These are phyloP conservation scores for Theileria sp. DNA, from an alignment of 169 alveolate species.

Conservation along the genomic window DNA sequence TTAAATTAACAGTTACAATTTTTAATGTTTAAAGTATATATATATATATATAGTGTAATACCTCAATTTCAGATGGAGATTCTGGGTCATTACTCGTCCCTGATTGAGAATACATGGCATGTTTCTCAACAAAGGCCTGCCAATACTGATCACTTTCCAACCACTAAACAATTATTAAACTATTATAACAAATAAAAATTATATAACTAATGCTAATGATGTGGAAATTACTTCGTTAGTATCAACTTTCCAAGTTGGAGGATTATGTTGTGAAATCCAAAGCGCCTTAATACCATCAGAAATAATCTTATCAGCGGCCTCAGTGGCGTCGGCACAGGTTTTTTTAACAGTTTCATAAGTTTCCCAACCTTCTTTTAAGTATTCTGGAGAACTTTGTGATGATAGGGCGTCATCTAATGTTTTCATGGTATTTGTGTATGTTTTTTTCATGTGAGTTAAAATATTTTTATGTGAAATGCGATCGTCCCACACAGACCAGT, in stretches of 20 bases:
- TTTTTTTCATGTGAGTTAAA: conserved; percentile 54
- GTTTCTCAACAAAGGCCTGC: conserved; percentile 87
- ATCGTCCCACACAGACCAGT: conserved; percentile 64
- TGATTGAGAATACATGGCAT: conserved; percentile 69
- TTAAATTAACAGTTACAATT: background rate
- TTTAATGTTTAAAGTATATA: background rate
- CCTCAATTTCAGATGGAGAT: conserved; percentile 67
- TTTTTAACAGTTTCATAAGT: conserved; percentile 43
- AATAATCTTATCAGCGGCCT: conserved; percentile 69
- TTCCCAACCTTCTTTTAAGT: conserved; percentile 54
- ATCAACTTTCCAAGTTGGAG: conserved; percentile 73
- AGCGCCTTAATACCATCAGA: conserved; percentile 82
- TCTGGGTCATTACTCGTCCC: conserved; percentile 70
- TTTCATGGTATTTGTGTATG: conserved; percentile 46
- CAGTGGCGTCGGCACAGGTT: conserved; percentile 69
- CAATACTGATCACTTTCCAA: conserved; percentile 84
- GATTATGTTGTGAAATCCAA: conserved; percentile 82
- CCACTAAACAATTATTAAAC: conserved; percentile 69
- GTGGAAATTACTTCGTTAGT: conserved; percentile 70
- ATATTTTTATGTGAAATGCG: conserved; percentile 55
- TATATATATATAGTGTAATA: background rate
- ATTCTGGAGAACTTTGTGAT: conserved; percentile 1
- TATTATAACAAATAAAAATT: no score
- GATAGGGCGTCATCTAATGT: conserved; percentile 30
- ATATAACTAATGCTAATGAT: background rate